Evolutionary conservation across 352 stramenopile genomes (phyloP), one percentile per base, ranked within the genome.

Genomic region (Phytopythium helicoides): DNA sequence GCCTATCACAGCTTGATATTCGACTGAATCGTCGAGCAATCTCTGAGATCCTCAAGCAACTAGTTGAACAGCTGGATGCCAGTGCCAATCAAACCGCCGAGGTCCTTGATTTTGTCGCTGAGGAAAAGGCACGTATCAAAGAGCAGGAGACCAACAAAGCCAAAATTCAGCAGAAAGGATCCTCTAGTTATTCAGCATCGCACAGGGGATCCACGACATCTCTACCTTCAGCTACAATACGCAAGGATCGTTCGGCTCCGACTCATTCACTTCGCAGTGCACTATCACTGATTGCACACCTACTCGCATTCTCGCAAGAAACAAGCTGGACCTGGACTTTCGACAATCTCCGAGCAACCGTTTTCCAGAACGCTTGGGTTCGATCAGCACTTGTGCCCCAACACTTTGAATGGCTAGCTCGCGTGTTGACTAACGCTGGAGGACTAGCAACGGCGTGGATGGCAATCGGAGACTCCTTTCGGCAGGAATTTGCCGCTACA

Each of bases 1-100:
- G 76, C 35, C 77, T 76, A 15, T 64, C 63, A 18, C 74, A 85
- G 37, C 44, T 87, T 15, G 73, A 87, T n/a, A 35, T 76, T 19
- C 67, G 73, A 3, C 40, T 91, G 22, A 88, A 86, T 38, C 65
- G 73, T 0, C 73, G 79, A 36, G 74, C 76, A 8, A 73, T 62
- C 47, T 58, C 71, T 16, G 76, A 89, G 56, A 77, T 87, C 31
- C 26, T 83, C 9, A 50, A 55, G 9, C 81, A 91, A 47, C 52
- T 76, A 22, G 68, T 56, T 0, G 51, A 61, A 15, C 64, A 86
- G 40, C 69, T 86, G 25, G 50, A 76, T 18, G 56, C 62, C 12
- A 60, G 81, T 4, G 21, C 66, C 5, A 34, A 21, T 1, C 44
- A 80, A 41, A 54, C 68, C 10, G 50, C 39, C 1, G 65, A 80